Conservation (phyloP, 139 green algal species). For the Microglena sp. region DNA sequence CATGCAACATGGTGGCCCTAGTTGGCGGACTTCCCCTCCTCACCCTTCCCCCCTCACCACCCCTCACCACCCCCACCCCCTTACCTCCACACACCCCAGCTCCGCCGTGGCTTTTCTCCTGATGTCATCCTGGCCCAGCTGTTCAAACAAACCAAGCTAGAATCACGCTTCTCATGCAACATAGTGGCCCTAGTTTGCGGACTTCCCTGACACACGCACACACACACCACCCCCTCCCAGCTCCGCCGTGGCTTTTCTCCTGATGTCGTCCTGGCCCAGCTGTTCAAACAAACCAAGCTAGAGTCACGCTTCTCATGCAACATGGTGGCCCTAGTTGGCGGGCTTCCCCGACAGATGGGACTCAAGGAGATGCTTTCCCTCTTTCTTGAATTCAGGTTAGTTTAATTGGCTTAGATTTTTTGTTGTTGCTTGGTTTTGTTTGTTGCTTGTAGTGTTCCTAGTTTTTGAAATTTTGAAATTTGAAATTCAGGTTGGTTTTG, state of each 20-base stretch:
- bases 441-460: too few species aligned
- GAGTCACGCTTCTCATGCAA: constrained; percentile 70
- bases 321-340: constrained; percentile 64
- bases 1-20: constrained; percentile 67
- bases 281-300: constrained; percentile 77
- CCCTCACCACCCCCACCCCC: too few species aligned
- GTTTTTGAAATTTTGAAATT: too few species aligned
- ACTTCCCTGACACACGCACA: too few species aligned
- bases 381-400: constrained; percentile 61
- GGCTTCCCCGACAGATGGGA: constrained; percentile 47
- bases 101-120: not conserved
- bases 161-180: too few species aligned
- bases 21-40: not conserved
- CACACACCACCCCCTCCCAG: too few species aligned
- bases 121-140: constrained; percentile 1
- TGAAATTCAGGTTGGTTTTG: too few species aligned
- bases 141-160: too few species aligned
- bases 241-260: constrained; percentile 38
- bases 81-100: not conserved
- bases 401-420: too few species aligned
- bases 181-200: too few species aligned
- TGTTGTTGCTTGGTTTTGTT: too few species aligned
- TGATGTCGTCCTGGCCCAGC: constrained; percentile 60
- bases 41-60: not conserved
- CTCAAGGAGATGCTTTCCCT: constrained; percentile 60